Conservation (phyloP, 2,329 filamentous ascomycete genomes). For the Venturia aucupariae region DNA sequence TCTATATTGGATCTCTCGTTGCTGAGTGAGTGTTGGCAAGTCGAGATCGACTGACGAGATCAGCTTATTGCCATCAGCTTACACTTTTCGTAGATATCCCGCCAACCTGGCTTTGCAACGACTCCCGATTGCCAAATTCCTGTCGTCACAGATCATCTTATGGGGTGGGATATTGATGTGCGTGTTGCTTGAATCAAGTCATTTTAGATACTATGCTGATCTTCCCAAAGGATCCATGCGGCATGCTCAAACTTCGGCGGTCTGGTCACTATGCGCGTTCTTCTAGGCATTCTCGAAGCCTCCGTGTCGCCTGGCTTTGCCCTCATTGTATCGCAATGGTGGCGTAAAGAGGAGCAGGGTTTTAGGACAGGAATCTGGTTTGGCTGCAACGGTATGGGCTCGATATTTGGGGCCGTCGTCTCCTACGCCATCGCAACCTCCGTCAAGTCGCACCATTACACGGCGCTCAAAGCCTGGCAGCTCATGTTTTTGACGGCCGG, state of each 20-base stretch:
- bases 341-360: slow-evolving; percentile 1
- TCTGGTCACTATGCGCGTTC: slow-evolving; percentile 29
- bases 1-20: slow-evolving; percentile 42
- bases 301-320: slow-evolving; percentile 29
- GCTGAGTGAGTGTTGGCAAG: slow-evolving; percentile 24
- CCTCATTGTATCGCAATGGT: slow-evolving; percentile 4
- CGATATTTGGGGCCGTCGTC: slow-evolving; percentile 11
- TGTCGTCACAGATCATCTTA: not conserved
- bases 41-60: not conserved
- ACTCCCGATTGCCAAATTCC: slow-evolving; percentile 36
- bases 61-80: not conserved
- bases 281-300: slow-evolving; percentile 28
- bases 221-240: slow-evolving; percentile 17
- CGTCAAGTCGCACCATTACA: slow-evolving; percentile 7
- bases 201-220: not conserved
- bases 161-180: slow-evolving; percentile 14
- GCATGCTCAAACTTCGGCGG: slow-evolving; percentile 32
- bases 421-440: slow-evolving; percentile 10
- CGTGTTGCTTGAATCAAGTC: not conserved
- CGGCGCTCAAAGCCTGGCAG: slow-evolving; percentile 30
- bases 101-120: slow-evolving; percentile 36
- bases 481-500: slow-evolving; percentile 52
- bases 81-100: slow-evolving; percentile 23
- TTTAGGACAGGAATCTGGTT: slow-evolving; percentile 10
- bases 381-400: slow-evolving; percentile 2